phyloP scores from a whole-genome alignment of 495 filamentous ascomycete species.

The Hypoxylon crocopeplum region DNA sequence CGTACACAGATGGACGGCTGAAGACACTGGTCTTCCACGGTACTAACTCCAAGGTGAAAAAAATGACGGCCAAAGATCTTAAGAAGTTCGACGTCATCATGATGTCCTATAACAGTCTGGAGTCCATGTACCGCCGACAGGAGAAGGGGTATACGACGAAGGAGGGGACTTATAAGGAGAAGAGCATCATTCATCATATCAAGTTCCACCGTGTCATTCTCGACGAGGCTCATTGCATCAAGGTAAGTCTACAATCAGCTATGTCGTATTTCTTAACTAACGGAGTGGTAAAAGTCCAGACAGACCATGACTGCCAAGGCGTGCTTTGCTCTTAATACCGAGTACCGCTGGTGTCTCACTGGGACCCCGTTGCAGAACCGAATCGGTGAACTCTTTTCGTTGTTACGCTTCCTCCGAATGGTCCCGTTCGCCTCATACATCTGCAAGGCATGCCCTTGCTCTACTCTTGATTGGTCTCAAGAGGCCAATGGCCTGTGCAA shows the following conservation, averaged over 20 bases:
- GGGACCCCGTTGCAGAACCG: constrained; percentile 96
- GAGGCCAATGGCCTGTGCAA: constrained; percentile 70
- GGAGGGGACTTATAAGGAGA: constrained; percentile 71
- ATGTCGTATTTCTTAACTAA: constrained; percentile 25
- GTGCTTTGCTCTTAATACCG: constrained; percentile 85
- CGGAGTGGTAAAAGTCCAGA: constrained; percentile 58
- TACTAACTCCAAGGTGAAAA: constrained; percentile 81
- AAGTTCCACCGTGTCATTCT: constrained; percentile 90
- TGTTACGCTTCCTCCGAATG: constrained; percentile 88
- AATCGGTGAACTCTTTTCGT: constrained; percentile 96
- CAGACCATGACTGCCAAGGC: constrained; percentile 91
- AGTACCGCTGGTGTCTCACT: constrained; percentile 92
- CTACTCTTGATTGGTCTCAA: constrained; percentile 83
- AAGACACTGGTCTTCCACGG: constrained; percentile 91
- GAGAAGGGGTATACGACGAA: constrained; percentile 87
- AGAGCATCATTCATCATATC: constrained; percentile 86
- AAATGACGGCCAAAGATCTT: constrained; percentile 72
- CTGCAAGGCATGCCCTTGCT: constrained; percentile 83
- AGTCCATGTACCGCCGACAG: constrained; percentile 90
- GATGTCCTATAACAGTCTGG: constrained; percentile 93
- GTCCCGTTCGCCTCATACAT: constrained; percentile 90
- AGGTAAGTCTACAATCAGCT: constrained; percentile 51
- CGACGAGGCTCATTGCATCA: constrained; percentile 97
- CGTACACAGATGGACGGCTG: constrained; percentile 87
- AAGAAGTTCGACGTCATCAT: constrained; percentile 89